Evolutionary conservation across 805 yeast genomes (phyloP).

Genomic region (Sporopachydermia lactativora): DNA sequence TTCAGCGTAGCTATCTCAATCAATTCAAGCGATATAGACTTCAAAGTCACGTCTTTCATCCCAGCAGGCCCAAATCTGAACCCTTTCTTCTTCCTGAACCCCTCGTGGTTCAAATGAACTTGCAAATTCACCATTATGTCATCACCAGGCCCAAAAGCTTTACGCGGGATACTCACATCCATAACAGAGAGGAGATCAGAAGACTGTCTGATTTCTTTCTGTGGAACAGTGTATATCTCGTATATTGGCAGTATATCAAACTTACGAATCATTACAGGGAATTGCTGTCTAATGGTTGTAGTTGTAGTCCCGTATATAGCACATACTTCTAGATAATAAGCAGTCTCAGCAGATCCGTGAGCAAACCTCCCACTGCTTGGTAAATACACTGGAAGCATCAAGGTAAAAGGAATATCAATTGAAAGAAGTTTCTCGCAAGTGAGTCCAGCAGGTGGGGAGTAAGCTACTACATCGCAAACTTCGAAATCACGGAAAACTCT

Average conservation of each 20-base stretch:
- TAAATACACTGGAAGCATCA: slow-evolving; percentile 40
- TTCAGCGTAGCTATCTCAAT: slow-evolving; percentile 17
- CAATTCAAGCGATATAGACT: slow-evolving; percentile 32
- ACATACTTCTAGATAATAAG: neutral
- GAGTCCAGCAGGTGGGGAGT: neutral
- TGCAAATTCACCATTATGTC: slow-evolving; percentile 25
- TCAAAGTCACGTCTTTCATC: slow-evolving; percentile 23
- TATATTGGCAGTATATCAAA: slow-evolving; percentile 45
- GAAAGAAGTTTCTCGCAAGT: slow-evolving; percentile 21
- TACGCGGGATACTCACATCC: slow-evolving; percentile 31
- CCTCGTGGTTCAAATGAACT: slow-evolving; percentile 25
- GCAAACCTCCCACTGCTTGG: slow-evolving; percentile 32
- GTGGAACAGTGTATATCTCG: slow-evolving; percentile 39
- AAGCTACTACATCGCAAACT: neutral
- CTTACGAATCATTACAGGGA: slow-evolving; percentile 39
- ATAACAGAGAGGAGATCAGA: slow-evolving; percentile 34
- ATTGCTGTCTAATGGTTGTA: slow-evolving; percentile 15
- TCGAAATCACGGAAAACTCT: neutral
- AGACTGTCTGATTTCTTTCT: slow-evolving; percentile 28
- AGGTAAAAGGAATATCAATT: slow-evolving; percentile 43
- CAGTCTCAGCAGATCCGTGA: slow-evolving; percentile 4
- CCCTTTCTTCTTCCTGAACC: slow-evolving; percentile 11
- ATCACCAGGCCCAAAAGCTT: slow-evolving; percentile 49
- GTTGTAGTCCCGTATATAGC: slow-evolving; percentile 5
- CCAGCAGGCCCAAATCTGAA: slow-evolving; percentile 7